Evolutionary conservation across 2,329 filamentous ascomycete species (phyloP), one percentile per base, ranked within the genome.

Genomic region (Fusarium vanettenii): DNA sequence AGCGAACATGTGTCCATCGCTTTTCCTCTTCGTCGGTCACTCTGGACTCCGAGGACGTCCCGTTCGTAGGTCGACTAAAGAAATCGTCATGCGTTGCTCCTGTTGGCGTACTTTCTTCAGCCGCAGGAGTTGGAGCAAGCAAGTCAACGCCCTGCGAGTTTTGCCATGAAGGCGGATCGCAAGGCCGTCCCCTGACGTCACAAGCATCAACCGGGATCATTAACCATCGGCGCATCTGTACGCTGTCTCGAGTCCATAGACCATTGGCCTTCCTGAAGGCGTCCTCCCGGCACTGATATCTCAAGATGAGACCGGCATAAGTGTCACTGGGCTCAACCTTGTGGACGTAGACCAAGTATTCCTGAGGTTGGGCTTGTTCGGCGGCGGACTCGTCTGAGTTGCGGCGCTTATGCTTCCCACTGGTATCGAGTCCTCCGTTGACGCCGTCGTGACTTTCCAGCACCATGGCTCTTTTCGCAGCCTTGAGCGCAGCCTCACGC

Each of bases 161-260:
- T 41, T 78, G 74, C 74, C 77, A 78, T 20, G 84, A 83, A 5
- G 90, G 90, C 4, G 87, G 82, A n/a, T 90, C 87, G 78, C 90
- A 92, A 18, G 89, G 89, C 60, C 91, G 89, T 33, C 96, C 95
- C 80, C 95, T 97, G 48, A 95, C 87, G 48, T 93, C 92, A 82
- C 96, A 98, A 45, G 94, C 93, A 81, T 98, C 95, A 6, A 98
- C 94, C 0, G 97, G 97, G 62, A 99, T 86, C 10, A 95, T 89
- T 18, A 99, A 88, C 73, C 91, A 92, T 79, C 94, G 94, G 69
- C 95, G 92, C 57, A 92, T 91, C 81, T 98, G 96, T 39, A 98
- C 93, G 72, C 91, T 95, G 80, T 98, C 97, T 73, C 95, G 94
- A 8, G 95, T 94, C 97, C 97, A 99, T 79, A 99, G 91, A 13